Percentiles rank a stretch among this genome's conserved stretches.
Evolutionary conservation across 768 basidiomycete species (phyloP).

Genomic region (Suillus sp.): DNA sequence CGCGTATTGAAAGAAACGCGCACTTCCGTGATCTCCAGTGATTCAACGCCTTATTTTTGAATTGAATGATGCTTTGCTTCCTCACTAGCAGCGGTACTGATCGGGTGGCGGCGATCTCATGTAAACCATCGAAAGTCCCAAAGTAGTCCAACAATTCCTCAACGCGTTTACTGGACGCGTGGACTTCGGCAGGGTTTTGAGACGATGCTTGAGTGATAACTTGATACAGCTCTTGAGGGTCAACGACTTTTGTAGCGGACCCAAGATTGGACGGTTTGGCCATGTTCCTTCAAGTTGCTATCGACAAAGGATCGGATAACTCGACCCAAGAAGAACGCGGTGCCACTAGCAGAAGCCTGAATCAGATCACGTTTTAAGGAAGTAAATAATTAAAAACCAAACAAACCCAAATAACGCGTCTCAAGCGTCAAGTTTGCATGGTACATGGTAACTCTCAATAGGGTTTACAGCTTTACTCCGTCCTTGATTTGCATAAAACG

Average conservation of each 20-base stretch:
- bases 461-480: background rate
- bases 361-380: constrained; percentile 13
- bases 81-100: constrained; percentile 66
- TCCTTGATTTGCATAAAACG: background rate
- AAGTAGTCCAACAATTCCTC: constrained; percentile 67
- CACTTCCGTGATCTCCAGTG: constrained; percentile 85
- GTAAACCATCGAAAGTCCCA: constrained; percentile 71
- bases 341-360: background rate
- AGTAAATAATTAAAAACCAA: constrained; percentile 20
- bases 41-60: constrained; percentile 75
- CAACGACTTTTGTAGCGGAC: constrained; percentile 40
- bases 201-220: constrained; percentile 71
- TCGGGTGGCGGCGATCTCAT: constrained; percentile 68
- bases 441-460: background rate
- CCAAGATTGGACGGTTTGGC: constrained; percentile 15
- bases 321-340: background rate
- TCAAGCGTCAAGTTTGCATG: constrained; percentile 13
- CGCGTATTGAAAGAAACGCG: constrained; percentile 21
- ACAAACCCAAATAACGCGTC: constrained; percentile 51
- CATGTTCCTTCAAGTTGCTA: constrained; percentile 22
- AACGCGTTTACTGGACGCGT: constrained; percentile 57
- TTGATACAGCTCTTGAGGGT: constrained; percentile 65
- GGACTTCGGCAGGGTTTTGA: constrained; percentile 57
- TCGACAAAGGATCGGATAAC: constrained; percentile 14
- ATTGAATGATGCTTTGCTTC: constrained; percentile 83